Base-by-base conservation (phyloP, 225 moss, liverwort and hornwort species). In the Anthoceros angustus region DNA sequence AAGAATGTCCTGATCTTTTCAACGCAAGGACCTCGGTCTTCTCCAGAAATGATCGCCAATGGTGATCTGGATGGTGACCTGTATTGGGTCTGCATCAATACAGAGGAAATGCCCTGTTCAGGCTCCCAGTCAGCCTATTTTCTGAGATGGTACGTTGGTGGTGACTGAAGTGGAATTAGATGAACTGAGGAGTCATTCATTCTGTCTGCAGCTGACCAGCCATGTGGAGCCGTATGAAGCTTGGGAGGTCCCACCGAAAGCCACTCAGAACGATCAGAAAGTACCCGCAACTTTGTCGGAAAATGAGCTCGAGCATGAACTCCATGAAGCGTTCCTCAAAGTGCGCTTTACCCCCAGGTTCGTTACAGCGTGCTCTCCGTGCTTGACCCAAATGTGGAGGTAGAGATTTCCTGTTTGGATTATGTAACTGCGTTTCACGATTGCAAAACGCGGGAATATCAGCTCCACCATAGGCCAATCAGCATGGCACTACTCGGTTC, bases 1-100 rank as follows among this genome's bases (percentile, higher is more conserved):
- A 82, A 80, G 48, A 62, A 74, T 62, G 74, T 84, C 12, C 69
- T 87, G 49, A 80, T 75, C 68, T 87, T 87, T 67, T 82, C 87
- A 60, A 80, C 80, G 62, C 82, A 75, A 65, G 76, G 85, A 42
- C 71, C 80, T 24, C 82, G 85, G 25, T 80, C 87, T 41, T 64
- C 77, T 72, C 74, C 73, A 55, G 85, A 83, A 48, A 80, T 80
- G 72, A 83, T 85, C 63, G 82, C 80, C 12, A 77, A 79, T 63
- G 70, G 80, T 75, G 80, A 79, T 63, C 66, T 85, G 69, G 77
- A 74, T 65, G 74, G 81, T 25, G 85, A 83, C 38, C 74, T 68
- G 39, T 85, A 74, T 65, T 85, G 82, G 77, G 73, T 85, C 42
- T 85, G 77, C 67, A 62, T 68, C 43, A 87, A 87, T 60, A 14